phyloP scores from a whole-genome alignment of 1,284 basidiomycete species.

The Papiliotrema nemorosa region DNA sequence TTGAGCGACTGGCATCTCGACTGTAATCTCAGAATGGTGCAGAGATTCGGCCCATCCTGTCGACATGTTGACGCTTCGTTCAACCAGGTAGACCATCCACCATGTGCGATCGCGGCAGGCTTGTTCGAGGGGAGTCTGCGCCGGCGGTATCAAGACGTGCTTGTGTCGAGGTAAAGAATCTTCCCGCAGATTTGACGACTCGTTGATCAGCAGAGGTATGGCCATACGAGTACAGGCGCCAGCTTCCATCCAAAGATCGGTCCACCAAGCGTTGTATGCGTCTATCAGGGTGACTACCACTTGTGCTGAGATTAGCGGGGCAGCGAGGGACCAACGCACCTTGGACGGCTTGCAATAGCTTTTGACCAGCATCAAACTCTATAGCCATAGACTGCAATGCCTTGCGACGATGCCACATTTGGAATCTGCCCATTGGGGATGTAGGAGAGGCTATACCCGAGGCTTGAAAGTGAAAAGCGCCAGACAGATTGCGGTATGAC shows the following conservation, averaged over 20 bases:
- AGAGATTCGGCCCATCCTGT: constrained; percentile 13
- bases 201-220: constrained; percentile 30
- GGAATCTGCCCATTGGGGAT: constrained; percentile 31
- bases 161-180: constrained; percentile 3
- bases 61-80: neutral
- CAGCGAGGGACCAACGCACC: constrained; percentile 11
- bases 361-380: constrained; percentile 23
- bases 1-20: constrained; percentile 39
- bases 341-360: constrained; percentile 32
- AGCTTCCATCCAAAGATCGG: constrained; percentile 40
- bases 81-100: constrained; percentile 26
- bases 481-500: constrained; percentile 1
- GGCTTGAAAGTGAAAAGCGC: neutral
- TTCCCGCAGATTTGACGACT: constrained; percentile 24
- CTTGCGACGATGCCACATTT: constrained; percentile 43
- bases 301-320: constrained; percentile 12
- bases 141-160: constrained; percentile 9
- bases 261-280: constrained; percentile 38
- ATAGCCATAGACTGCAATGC: constrained; percentile 22
- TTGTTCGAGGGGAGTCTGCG: constrained; percentile 25
- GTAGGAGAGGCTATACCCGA: neutral
- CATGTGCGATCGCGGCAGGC: constrained; percentile 37
- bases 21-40: constrained; percentile 36
- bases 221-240: constrained; percentile 30
- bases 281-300: constrained; percentile 30